These are phyloP conservation scores for Apiospora aurea DNA, from an alignment of 2,329 filamentous ascomycete genomes.

Conservation along the genomic window DNA sequence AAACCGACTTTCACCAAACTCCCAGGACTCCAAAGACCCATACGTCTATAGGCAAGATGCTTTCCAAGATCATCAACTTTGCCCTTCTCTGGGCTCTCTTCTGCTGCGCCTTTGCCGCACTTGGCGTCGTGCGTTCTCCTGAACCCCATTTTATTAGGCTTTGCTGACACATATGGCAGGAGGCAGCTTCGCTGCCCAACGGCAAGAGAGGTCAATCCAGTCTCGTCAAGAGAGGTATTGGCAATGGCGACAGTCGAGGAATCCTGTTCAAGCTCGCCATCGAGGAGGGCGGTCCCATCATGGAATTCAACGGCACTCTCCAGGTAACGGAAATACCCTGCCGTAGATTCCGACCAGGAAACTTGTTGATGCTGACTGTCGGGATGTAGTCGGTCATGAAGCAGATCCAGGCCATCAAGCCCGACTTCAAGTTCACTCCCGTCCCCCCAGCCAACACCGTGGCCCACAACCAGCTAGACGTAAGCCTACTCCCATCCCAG, in stretches of 20 bases:
- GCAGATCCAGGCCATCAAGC: slow-evolving; percentile 17
- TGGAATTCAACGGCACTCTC: slow-evolving; percentile 14
- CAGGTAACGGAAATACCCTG: background rate
- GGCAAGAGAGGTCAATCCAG: too few relatives aligned
- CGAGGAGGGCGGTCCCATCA: slow-evolving; percentile 18
- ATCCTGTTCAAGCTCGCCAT: background rate
- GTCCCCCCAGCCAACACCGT: background rate
- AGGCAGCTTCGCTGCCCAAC: background rate
- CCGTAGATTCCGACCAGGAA: background rate
- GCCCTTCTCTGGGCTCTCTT: background rate
- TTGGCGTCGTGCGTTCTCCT: background rate
- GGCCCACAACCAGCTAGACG: background rate
- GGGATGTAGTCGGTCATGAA: background rate
- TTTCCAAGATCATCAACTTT: background rate
- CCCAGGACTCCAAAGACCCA: background rate
- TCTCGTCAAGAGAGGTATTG: background rate
- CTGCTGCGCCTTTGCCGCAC: background rate
- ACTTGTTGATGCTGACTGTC: background rate
- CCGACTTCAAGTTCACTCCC: background rate
- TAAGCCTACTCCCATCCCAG: background rate
- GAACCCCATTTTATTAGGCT: background rate
- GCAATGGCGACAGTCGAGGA: too few relatives aligned
- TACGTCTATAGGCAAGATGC: background rate
- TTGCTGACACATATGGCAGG: background rate
- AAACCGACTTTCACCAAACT: background rate